Base-by-base conservation (phyloP, 2,329 filamentous ascomycete species). In the Paraphoma chrysanthemicola region DNA sequence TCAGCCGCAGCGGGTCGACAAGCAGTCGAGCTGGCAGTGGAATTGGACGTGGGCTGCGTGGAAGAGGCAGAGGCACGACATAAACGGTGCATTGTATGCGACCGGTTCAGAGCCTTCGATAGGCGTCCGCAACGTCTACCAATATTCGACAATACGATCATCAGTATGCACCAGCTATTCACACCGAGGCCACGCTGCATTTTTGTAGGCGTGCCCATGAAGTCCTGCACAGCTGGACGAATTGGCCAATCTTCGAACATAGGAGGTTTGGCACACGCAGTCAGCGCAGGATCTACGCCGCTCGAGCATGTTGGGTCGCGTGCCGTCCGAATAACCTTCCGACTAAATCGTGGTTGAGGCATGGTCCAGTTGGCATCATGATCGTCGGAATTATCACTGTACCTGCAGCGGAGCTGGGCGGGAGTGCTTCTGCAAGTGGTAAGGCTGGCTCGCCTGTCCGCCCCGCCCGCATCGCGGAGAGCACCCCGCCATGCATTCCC, bases 1-100 rank as follows among this genome's bases (percentile, higher is more conserved):
- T 72, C 71, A 80, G 76, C 56, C 81, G 76, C 66, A 81, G 64
- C 76, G 79, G 74, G 73, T 81, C 71, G 64, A 77, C 60, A 52
- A 72, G 67, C 61, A 78, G 64, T 69, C 81, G 79, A 63, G 76
- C 73, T 11, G 73, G 76, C 9, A 80, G 77, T 56, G 77, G 78
- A 36, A 80, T 80, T 56, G 79, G 79, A n/a, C 74, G 79, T 48
- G 78, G 78, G 2, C 59, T 76, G 41, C 70, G 75, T 56, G 70
- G 70, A 2, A 57, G 72, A 18, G 73, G 70, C 42, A 62, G 72
- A 55, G 72, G 72, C 8, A 31, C 69, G 48, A 66, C 68, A 12
- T 72, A 69, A 39, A 38, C 39, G 6, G 7, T 10, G 33, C 33
- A 3, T 14, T 10, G 44, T 44, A 48, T 45, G 51, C 50, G 29